A percentile compares a stretch with the other conserved stretches of the same genome.
These are phyloP conservation scores for Helminthosporium solani DNA, from an alignment of 2,329 filamentous ascomycete genomes.

Conservation along the genomic window DNA sequence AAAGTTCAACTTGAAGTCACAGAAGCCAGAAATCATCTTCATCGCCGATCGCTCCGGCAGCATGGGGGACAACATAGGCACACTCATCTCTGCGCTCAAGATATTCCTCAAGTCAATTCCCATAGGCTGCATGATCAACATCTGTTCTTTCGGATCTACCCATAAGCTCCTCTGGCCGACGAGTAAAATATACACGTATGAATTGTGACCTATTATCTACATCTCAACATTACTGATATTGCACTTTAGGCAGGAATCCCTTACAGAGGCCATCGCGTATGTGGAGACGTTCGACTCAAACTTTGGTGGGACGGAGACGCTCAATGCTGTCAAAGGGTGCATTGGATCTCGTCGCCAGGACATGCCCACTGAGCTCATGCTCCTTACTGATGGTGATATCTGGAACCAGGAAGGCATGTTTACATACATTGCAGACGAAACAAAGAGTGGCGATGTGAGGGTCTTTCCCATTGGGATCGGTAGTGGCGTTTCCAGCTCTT, in stretches of 20 bases:
- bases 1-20: constrained; percentile 59
- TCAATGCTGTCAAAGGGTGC: constrained; percentile 46
- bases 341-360: constrained; percentile 46
- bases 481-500: constrained; percentile 52
- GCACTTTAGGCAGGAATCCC: neutral
- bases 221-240: neutral
- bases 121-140: constrained; percentile 64
- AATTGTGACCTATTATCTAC: constrained; percentile 45
- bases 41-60: constrained; percentile 69
- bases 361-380: constrained; percentile 51
- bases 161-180: constrained; percentile 49
- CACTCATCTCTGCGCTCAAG: constrained; percentile 56
- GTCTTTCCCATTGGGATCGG: constrained; percentile 61
- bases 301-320: constrained; percentile 56
- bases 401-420: constrained; percentile 52
- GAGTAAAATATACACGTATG: constrained; percentile 47
- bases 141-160: constrained; percentile 61
- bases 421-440: constrained; percentile 45
- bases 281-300: constrained; percentile 45
- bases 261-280: constrained; percentile 19
- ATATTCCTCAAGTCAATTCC: constrained; percentile 66
- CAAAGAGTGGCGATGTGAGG: constrained; percentile 45
- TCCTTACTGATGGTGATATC: constrained; percentile 57
- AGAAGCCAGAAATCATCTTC: constrained; percentile 65
- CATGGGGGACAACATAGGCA: constrained; percentile 56